A percentile compares a stretch with the other conserved stretches of the same genome.
phyloP scores from a whole-genome alignment of 441 rosid genomes.

The Populus hybrid region DNA sequence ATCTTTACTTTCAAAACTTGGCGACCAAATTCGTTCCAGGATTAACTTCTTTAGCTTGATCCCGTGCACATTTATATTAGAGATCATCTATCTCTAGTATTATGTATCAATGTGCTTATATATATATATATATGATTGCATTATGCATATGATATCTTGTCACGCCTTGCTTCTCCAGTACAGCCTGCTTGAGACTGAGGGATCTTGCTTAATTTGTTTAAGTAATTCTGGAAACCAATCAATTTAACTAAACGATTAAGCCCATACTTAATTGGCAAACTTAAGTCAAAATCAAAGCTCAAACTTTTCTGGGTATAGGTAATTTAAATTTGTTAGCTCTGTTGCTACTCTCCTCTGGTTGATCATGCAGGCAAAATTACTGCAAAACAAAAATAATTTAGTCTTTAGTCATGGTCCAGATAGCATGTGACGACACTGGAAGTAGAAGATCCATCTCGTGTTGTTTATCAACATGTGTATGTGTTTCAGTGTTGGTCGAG shows the following conservation, averaged over 20 bases:
- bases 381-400: neutral
- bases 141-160: neutral
- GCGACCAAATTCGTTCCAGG: too few relatives aligned
- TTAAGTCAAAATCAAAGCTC: neutral
- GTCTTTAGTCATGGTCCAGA: neutral
- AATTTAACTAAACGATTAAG: neutral
- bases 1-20: too few relatives aligned
- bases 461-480: neutral
- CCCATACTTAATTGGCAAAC: neutral
- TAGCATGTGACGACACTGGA: neutral
- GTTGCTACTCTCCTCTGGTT: neutral
- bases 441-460: neutral
- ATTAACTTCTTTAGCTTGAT: too few relatives aligned
- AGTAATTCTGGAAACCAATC: neutral
- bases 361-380: neutral
- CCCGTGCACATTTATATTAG: too few relatives aligned
- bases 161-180: neutral
- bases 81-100: too few relatives aligned
- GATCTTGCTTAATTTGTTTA: neutral
- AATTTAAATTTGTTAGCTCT: neutral
- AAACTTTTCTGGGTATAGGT: neutral
- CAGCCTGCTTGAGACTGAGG: neutral
- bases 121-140: neutral
- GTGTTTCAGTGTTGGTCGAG: neutral
- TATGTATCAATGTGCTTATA: too few relatives aligned